Evolutionary conservation across 2,329 filamentous ascomycete genomes (phyloP).

Genomic region (Epichloe hybrida): DNA sequence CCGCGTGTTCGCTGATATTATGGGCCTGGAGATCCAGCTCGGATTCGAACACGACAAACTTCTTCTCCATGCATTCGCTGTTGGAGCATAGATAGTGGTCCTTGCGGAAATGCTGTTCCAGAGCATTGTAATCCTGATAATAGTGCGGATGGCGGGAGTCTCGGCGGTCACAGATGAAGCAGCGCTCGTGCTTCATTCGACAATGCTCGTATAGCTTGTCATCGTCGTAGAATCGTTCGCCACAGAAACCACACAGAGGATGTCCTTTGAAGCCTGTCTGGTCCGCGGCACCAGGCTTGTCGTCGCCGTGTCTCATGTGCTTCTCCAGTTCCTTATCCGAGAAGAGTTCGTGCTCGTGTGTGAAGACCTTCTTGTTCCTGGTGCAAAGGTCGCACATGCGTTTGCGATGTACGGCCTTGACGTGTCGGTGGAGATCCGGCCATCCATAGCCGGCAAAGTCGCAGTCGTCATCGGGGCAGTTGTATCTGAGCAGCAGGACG

Average conservation of each 20-base stretch:
- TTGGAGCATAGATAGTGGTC: slow-evolving; percentile 82
- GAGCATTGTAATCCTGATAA: slow-evolving; percentile 72
- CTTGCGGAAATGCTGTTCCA: slow-evolving; percentile 75
- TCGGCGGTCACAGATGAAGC: slow-evolving; percentile 77
- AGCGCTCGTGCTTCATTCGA: slow-evolving; percentile 84
- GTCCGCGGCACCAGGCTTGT: slow-evolving; percentile 75
- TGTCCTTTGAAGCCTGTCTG: slow-evolving; percentile 96
- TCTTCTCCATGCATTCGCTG: slow-evolving; percentile 84
- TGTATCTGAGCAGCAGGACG: slow-evolving; percentile 76
- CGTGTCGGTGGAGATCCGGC: slow-evolving; percentile 55
- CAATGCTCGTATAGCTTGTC: slow-evolving; percentile 93
- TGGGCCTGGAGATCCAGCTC: slow-evolving; percentile 93
- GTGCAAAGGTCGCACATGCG: slow-evolving; percentile 86
- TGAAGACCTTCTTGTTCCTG: slow-evolving; percentile 94
- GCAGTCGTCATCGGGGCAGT: slow-evolving; percentile 74
- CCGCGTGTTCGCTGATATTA: slow-evolving; percentile 72
- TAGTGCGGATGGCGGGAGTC: slow-evolving; percentile 69
- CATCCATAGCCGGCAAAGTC: slow-evolving; percentile 64
- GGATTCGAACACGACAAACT: slow-evolving; percentile 91
- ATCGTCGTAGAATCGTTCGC: slow-evolving; percentile 83
- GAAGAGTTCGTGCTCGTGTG: slow-evolving; percentile 92
- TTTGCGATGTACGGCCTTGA: slow-evolving; percentile 68
- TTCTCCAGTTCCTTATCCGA: slow-evolving; percentile 64
- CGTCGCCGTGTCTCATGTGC: slow-evolving; percentile 84
- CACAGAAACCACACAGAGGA: slow-evolving; percentile 86